Conservation (phyloP, 768 basidiomycete genomes). For the Dictyophora rubrovolvata region DNA sequence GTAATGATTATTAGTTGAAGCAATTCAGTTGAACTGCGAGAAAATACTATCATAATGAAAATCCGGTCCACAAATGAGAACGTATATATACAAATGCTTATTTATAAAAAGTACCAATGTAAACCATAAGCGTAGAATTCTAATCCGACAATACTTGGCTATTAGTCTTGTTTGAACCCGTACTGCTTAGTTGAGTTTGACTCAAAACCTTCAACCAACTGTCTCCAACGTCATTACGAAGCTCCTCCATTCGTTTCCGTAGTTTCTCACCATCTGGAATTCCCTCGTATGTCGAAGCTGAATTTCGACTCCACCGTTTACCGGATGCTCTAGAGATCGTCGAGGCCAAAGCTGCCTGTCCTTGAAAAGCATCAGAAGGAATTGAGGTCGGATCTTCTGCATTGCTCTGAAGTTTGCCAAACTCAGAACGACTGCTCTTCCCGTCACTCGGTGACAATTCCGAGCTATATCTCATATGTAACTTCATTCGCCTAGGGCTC, state of each 20-base stretch:
- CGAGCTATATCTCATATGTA: constrained; percentile 1
- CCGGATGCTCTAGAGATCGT: not conserved
- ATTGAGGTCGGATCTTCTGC: not conserved
- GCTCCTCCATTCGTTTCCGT: constrained; percentile 65
- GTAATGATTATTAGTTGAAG: not conserved
- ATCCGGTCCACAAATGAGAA: not conserved
- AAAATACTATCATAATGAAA: not conserved
- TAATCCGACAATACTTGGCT: not conserved
- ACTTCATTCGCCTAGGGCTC: not conserved
- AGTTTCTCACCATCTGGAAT: constrained; percentile 52
- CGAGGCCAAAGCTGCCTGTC: not conserved
- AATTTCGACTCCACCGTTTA: not conserved
- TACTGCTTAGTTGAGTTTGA: constrained; percentile 37
- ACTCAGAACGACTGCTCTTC: not conserved
- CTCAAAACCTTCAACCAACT: constrained; percentile 81
- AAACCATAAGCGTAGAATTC: not conserved
- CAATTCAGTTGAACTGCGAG: not conserved
- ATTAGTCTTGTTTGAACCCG: not conserved
- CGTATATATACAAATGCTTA: not conserved
- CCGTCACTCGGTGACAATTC: not conserved
- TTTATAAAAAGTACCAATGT: not conserved
- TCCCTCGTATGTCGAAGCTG: not conserved
- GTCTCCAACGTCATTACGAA: constrained; percentile 84
- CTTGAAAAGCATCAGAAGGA: not conserved
- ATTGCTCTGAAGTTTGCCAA: not conserved